Conservation (phyloP, 768 basidiomycete genomes). For the Tulasnella sp. region DNA sequence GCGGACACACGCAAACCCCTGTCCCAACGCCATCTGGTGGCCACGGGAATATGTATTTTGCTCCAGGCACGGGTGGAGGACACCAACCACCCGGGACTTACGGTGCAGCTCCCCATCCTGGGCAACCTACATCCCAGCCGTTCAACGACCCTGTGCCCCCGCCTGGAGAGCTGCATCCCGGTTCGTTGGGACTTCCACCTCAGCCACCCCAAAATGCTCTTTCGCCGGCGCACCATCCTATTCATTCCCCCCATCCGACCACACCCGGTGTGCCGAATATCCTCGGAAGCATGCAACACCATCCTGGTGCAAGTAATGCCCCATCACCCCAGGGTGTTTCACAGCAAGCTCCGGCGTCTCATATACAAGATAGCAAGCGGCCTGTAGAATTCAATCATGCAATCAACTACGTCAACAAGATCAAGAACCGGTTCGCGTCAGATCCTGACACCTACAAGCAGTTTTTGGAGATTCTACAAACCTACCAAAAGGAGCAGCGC, state of each 20-base stretch:
- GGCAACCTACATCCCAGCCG: not conserved
- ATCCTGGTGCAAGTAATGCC: not conserved
- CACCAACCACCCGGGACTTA: not conserved
- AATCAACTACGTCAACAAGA: conserved; percentile 96
- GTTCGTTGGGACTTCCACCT: not conserved
- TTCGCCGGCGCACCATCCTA: not conserved
- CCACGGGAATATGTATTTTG: not conserved
- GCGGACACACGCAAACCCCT: not conserved
- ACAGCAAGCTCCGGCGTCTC: not conserved
- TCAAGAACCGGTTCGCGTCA: conserved; percentile 79
- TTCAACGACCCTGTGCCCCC: conserved; percentile 3
- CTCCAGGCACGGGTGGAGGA: not conserved
- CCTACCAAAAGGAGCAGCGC: conserved; percentile 70
- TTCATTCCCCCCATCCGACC: conserved; percentile 14
- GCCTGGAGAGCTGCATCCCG: not conserved
- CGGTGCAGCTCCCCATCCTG: not conserved
- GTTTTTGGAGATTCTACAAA: conserved; percentile 77
- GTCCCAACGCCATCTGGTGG: not conserved
- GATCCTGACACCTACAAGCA: conserved; percentile 90
- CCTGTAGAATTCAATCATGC: conserved; percentile 73
- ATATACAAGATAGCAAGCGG: not conserved
- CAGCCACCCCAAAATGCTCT: not conserved
- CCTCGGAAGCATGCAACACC: not conserved
- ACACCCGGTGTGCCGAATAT: conserved; percentile 11
- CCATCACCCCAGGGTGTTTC: not conserved